Evolutionary conservation across 805 yeast genomes (phyloP), one percentile per base, ranked within the genome.

Genomic region (Starmerella tilneyi): DNA sequence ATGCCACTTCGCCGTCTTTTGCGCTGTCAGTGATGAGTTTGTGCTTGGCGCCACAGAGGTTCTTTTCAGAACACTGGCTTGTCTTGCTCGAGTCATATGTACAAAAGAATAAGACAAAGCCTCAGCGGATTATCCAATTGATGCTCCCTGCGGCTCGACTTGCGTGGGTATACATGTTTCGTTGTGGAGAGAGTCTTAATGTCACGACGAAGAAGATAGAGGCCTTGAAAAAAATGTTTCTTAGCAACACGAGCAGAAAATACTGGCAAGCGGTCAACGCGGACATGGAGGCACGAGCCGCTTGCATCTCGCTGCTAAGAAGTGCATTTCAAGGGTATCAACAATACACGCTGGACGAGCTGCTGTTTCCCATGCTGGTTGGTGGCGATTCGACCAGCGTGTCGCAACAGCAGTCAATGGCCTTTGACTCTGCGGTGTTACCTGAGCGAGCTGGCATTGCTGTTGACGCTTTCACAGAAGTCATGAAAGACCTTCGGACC

Each of bases 101-200:
- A n/a, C 66, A 65, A 36, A 77, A 77, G 46, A 66, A 84, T 32
- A 82, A 79, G 56, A 79, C 84, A 4, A 84, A 83, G 37, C 71
- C 50, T 8, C 33, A 45, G 33, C 42, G 38, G 15, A 30, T 80
- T 54, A 69, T 75, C 0, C 74, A 74, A 3, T 72, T 77, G 34
- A 71, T 83, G 13, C 75, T 76, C 0, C 78, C 88, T 45, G 64
- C 81, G 3, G 72, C 94, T 0, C 66, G 96, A 47, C 66, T 94
- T 26, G 63, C 84, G 0, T 92, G 98, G 98, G 94, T 88, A 0
- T 92, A 83, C 59, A 65, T 86, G 20, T 84, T 79, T 62, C 69
- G 97, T 50, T 77, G 86, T 52, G 75, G 94, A 0, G 98, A 94
- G 54, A 81, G 96, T 0, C 65, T 89, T 54, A 92, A 89, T 59